Evolutionary conservation across 768 basidiomycete genomes (phyloP).

Genomic region (Trametes punicea): DNA sequence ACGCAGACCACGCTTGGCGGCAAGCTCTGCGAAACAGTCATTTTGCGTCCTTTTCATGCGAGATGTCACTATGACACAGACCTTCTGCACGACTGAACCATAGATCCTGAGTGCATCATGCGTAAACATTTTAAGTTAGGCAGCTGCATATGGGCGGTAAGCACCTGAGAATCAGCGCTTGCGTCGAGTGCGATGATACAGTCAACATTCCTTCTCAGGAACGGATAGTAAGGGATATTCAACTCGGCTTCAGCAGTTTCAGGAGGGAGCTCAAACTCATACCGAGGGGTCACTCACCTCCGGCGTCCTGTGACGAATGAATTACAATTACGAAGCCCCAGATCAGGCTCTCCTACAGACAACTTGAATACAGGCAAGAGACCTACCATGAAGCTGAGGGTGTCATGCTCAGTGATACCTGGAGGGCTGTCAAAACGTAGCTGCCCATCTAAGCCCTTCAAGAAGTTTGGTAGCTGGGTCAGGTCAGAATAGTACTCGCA

Average conservation of each 20-base stretch:
- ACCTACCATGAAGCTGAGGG: conserved; percentile 26
- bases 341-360: no score
- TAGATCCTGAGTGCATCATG: conserved; percentile 19
- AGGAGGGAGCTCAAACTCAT: not conserved
- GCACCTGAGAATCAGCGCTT: conserved; percentile 27
- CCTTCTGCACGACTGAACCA: conserved; percentile 31
- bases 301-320: conserved; percentile 22
- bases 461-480: conserved; percentile 26
- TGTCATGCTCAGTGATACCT: conserved; percentile 23
- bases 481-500: not conserved
- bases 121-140: not conserved
- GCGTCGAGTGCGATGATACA: conserved; percentile 29
- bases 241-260: conserved; percentile 20
- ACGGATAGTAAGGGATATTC: conserved; percentile 28
- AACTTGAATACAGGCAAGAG: not conserved
- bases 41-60: not conserved
- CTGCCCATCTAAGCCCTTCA: conserved; percentile 25
- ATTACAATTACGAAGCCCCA: no score
- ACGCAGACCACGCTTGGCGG: conserved; percentile 22
- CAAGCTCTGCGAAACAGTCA: conserved; percentile 20
- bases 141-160: not conserved
- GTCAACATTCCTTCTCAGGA: conserved; percentile 26
- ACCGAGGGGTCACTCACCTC: conserved; percentile 14
- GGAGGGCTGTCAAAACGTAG: conserved; percentile 23
- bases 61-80: not conserved